Evolutionary conservation across 257 asterid species (phyloP), one percentile per base, ranked within the genome.

Genomic region (Sherardia arvensis): DNA sequence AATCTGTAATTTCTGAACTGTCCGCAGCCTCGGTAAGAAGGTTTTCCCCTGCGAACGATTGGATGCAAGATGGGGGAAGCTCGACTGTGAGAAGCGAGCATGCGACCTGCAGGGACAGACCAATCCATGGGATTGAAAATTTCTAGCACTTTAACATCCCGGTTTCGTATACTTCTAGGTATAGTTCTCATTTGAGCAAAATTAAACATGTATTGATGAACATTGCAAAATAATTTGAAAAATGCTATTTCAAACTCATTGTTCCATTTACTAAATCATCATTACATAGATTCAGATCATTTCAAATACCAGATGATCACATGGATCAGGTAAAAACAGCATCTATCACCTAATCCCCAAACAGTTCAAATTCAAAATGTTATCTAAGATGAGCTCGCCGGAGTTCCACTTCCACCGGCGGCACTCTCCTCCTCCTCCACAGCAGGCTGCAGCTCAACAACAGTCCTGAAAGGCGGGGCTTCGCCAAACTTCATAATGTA

Each of bases 11-110:
- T 57, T 64, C 57, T 1, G 26, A 45, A 23, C 61, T 81, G 48
- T 64, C 20, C 40, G 69, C 87, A 91, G 98, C 78, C 75, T 91
- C 55, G 89, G 85, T 30, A 91, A 91, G 84, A 71, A 69, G 27
- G 67, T 62, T 27, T 91, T 91, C 71, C 94, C 94, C 6, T 88
- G 98, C 49, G 94, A 83, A 63, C 77, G 98, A 61, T 91, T 91
- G 47, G 95, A 91, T 83, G 96, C 96, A 25, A 85, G 98, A 30
- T 88, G 98, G 98, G 98, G 98, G 33, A 91, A 86, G 87, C 81
- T 91, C 59, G 98, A 91, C 53, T 91, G 98, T 11, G 94, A 91
- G 87, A 78, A 84, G 53, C 95, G 94, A 5, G 83, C 77, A 8
- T 88, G 98, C 67, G 95, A 91, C 80, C 77, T 91, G 56, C 96